Base-by-base conservation (phyloP, 1,284 basidiomycete species). In the Papiliotrema laurentii region DNA sequence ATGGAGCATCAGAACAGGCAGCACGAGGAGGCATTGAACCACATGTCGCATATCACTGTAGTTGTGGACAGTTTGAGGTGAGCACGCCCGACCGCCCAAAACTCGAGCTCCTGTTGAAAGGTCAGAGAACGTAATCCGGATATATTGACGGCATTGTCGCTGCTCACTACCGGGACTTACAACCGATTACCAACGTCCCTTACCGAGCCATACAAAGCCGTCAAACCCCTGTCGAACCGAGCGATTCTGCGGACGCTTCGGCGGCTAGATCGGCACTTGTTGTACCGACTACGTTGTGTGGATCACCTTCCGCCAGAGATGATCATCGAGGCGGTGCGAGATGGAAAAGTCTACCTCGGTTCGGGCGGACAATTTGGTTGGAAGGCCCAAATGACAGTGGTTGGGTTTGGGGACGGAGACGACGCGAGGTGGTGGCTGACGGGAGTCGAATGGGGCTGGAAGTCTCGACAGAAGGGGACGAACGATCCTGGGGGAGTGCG, bases 1-100 rank as follows among this genome's bases (percentile, higher is more conserved):
- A 54, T 71, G 47, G 61, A 64, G 34, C 68, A 71, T 54, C 69
- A 71, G 42, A 71, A 70, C 38, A 55, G 51, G 5, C 69, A 71
- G 45, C 68, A 70, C 46, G 64, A 68, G 34, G 53, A 48, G 5
- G 64, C 68, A 10, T 57, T 71, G 13, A 52, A 49, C 11, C 69
- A 71, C 51, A 43, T 70, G 18, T 55, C 53, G 24, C 64, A 69
- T 53, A 56, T 64, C 22, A 56, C 63, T 0, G 57, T 53, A 18
- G 43, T 59, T 14, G 58, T 71, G 3, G 66, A 71, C 25, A 55
- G 55, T 4, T 50, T 70, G n/a, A 53, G 69, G 65, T 69, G 27
- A 42, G 64, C 57, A 25, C 18, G 13, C 35, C 10, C 22, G 9
- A 27, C 18, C 10, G 5, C 13, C 31, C 24, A 11, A 19, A 5